Conservation (phyloP, 2,329 filamentous ascomycete species). For the Monosporascus sp. region DNA sequence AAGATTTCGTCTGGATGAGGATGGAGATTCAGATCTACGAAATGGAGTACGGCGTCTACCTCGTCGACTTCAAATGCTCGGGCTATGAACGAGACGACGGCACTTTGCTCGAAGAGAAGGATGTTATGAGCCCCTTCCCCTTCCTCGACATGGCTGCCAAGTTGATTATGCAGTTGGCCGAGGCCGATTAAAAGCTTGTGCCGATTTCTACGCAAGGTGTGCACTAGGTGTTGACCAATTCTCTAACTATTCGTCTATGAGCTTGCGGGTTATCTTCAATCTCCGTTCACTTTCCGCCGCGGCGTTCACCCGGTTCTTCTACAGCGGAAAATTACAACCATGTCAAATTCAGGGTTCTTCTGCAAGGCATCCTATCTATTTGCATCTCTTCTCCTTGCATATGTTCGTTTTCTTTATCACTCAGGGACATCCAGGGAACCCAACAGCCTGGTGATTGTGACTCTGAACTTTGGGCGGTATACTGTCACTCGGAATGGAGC, state of each 20-base stretch:
- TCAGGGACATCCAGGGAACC: background rate
- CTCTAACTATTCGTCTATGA: background rate
- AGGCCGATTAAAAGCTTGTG: constrained; percentile 53
- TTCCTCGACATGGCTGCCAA: constrained; percentile 91
- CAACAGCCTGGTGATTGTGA: too few relatives aligned
- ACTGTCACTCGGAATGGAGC: too few relatives aligned
- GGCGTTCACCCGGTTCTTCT: background rate
- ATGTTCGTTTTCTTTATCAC: background rate
- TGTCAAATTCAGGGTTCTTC: background rate
- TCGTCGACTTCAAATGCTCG: constrained; percentile 98
- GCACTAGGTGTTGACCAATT: background rate
- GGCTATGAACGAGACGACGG: constrained; percentile 83
- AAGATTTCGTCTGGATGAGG: constrained; percentile 81
- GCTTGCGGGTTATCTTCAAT: background rate
- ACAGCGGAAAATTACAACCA: background rate
- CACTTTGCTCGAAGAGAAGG: constrained; percentile 79
- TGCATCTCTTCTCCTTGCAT: background rate
- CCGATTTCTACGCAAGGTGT: background rate
- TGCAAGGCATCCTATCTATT: background rate
- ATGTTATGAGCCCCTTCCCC: constrained; percentile 90
- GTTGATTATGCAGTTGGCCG: constrained; percentile 88
- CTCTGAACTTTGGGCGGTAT: too few relatives aligned
- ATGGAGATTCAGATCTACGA: constrained; percentile 95
- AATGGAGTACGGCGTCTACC: constrained; percentile 86
- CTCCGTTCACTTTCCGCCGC: background rate